These are phyloP conservation scores for Ulota crispa DNA, from an alignment of 225 moss, liverwort and hornwort species.

Conservation along the genomic window DNA sequence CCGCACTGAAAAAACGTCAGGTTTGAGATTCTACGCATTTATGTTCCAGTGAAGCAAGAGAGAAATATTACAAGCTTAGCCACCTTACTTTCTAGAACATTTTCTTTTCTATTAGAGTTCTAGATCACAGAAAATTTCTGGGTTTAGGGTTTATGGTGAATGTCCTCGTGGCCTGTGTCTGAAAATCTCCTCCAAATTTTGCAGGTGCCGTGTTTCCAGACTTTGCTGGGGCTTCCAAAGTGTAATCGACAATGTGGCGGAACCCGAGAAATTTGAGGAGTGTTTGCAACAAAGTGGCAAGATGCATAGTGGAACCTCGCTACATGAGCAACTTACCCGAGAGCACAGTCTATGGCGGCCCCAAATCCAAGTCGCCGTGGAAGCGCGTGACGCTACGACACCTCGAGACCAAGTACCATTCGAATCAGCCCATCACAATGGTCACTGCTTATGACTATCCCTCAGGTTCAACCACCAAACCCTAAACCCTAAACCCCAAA, in stretches of 20 bases:
- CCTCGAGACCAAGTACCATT: slow-evolving; percentile 55
- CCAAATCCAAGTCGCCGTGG: slow-evolving; percentile 72
- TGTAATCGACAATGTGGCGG: slow-evolving; percentile 29
- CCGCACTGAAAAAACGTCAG: background rate
- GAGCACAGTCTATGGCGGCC: slow-evolving; percentile 81
- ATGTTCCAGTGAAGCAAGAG: background rate
- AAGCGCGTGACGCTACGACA: slow-evolving; percentile 87
- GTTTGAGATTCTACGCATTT: background rate
- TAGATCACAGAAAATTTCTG: background rate
- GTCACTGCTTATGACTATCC: slow-evolving; percentile 99
- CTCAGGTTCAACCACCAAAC: slow-evolving; percentile 42
- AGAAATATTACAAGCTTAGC: background rate
- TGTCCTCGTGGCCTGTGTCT: background rate
- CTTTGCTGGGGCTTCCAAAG: background rate
- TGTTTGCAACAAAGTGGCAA: slow-evolving; percentile 20
- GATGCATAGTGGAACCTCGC: slow-evolving; percentile 19
- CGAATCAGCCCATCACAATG: slow-evolving; percentile 82
- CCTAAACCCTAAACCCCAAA: too few species aligned
- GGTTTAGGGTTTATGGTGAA: background rate
- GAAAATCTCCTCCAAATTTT: background rate
- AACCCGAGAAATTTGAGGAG: slow-evolving; percentile 17
- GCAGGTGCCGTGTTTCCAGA: background rate
- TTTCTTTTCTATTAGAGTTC: too few species aligned
- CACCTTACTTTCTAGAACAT: background rate
- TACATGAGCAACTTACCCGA: slow-evolving; percentile 88